phyloP scores from a whole-genome alignment of 192 early-diverging fungal genomes.

The Kappamyces sp. region DNA sequence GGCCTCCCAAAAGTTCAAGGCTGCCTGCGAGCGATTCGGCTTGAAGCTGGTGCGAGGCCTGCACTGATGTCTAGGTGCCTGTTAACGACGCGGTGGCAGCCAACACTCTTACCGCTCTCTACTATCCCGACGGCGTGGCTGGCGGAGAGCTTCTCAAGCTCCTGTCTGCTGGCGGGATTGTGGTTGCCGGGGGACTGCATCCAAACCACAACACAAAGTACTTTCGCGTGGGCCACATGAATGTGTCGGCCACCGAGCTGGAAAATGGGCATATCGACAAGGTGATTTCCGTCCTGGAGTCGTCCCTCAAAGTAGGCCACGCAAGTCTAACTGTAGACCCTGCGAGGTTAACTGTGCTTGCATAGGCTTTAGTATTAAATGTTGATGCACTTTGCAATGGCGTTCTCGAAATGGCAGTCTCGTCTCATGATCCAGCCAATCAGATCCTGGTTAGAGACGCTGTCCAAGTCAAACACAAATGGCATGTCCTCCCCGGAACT shows the following conservation, averaged over 20 bases:
- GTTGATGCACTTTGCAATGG: neutral
- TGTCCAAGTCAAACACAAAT: no score
- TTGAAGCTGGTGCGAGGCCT: slow-evolving; percentile 65
- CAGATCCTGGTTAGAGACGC: no score
- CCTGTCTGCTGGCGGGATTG: slow-evolving; percentile 72
- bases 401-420: no score
- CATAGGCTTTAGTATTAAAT: neutral
- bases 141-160: slow-evolving; percentile 70
- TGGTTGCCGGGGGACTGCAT: slow-evolving; percentile 90
- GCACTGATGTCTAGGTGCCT: slow-evolving; percentile 24
- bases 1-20: slow-evolving; percentile 67
- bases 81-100: slow-evolving; percentile 37
- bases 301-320: slow-evolving; percentile 29
- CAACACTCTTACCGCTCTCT: slow-evolving; percentile 49
- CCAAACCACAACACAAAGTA: slow-evolving; percentile 74
- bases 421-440: no score
- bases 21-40: slow-evolving; percentile 60
- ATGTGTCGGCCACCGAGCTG: slow-evolving; percentile 34
- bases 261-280: slow-evolving; percentile 36
- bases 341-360: no score
- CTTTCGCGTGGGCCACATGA: slow-evolving; percentile 83
- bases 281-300: slow-evolving; percentile 33
- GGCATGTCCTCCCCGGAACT: no score
- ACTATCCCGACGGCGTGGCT: slow-evolving; percentile 78
- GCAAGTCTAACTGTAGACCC: no score